Evolutionary conservation across 2,329 filamentous ascomycete genomes (phyloP), one percentile per base, ranked within the genome.

Genomic region (Clonostachys rhizophaga): DNA sequence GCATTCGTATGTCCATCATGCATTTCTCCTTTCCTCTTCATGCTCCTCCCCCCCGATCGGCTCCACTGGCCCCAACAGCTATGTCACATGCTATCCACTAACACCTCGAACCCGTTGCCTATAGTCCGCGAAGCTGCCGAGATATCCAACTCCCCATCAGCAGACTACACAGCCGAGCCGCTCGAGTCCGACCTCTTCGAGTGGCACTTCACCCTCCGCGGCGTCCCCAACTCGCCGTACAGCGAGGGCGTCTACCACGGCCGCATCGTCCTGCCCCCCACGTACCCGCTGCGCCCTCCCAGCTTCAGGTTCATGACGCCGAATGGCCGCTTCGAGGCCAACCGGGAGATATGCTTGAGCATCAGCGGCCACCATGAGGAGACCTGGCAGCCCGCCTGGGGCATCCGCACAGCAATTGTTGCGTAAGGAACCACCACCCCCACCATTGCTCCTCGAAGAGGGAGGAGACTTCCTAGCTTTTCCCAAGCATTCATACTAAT

Each of bases 321-420:
- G 0, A 89, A 84, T 24, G 94, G 92, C 46, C 83, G 94, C 51
- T 99, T 99, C 69, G 94, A 97, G 67, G 86, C 91, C 47, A 99
- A 99, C 64, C 84, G 94, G 54, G 92, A 97, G 72, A 97, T 99
- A 57, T 99, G 94, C 63, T 81, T 99, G 14, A 89, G 83, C 58
- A 99, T 97, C 59, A 89, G 83, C 45, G 92, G 91, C 3, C 92
- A 96, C 67, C 94, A 99, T 69, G 94, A 97, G 66, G 94, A 97
- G 72, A 95, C 89, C 14, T 99, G 94, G 94, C 92, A 96, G 76
- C 94, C 94, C 0, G 94, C 94, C 1, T 99, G 94, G 94, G 94
- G 94, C 0, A 86, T 99, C 10, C 79, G 94, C 50, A 97, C 94
- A 5, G 92, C 94, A 14, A 71, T 99, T 7, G 79, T 84, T 40